A percentile compares a stretch with the other conserved stretches of the same genome.
Evolutionary conservation across 352 stramenopile species (phyloP).

Genomic region (Globisporangium spiculum): DNA sequence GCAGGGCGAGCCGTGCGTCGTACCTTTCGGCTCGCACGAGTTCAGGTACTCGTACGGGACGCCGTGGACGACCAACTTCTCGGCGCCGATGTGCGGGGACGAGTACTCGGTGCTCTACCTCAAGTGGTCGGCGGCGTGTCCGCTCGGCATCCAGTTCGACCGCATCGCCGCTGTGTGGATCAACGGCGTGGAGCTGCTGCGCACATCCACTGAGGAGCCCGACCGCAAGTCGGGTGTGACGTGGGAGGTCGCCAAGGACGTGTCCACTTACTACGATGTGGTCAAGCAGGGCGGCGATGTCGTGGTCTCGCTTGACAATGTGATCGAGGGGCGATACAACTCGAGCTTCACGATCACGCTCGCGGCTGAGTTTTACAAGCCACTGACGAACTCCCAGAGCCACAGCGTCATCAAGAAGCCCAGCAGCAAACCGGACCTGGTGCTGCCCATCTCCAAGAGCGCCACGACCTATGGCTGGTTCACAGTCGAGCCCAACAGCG

Average conservation of each 20-base stretch:
- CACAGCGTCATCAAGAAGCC: slow-evolving; percentile 16
- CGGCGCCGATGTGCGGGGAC: slow-evolving; percentile 34
- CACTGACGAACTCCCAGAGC: slow-evolving; percentile 19
- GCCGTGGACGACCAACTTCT: slow-evolving; percentile 42
- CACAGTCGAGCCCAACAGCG: slow-evolving; percentile 42
- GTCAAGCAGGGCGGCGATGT: slow-evolving; percentile 47
- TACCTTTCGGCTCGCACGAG: slow-evolving; percentile 43
- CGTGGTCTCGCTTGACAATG: slow-evolving; percentile 64
- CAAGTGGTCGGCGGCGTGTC: slow-evolving; percentile 41
- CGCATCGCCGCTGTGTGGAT: slow-evolving; percentile 73
- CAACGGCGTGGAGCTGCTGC: slow-evolving; percentile 66
- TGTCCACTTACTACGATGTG: slow-evolving; percentile 55
- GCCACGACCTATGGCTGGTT: slow-evolving; percentile 62
- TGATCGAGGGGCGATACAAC: slow-evolving; percentile 58
- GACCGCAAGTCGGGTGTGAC: slow-evolving; percentile 33
- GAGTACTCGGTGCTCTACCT: slow-evolving; percentile 59
- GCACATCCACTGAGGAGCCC: slow-evolving; percentile 73
- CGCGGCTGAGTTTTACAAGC: slow-evolving; percentile 54
- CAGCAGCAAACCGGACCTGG: slow-evolving; percentile 28
- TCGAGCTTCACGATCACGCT: slow-evolving; percentile 61
- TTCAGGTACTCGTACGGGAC: slow-evolving; percentile 61
- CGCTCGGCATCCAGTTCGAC: slow-evolving; percentile 60
- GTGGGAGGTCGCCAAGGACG: slow-evolving; percentile 70
- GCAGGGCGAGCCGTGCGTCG: slow-evolving; percentile 35
- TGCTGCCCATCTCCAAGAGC: slow-evolving; percentile 47